phyloP scores from a whole-genome alignment of 768 basidiomycete genomes.

The Serendipita sp. region DNA sequence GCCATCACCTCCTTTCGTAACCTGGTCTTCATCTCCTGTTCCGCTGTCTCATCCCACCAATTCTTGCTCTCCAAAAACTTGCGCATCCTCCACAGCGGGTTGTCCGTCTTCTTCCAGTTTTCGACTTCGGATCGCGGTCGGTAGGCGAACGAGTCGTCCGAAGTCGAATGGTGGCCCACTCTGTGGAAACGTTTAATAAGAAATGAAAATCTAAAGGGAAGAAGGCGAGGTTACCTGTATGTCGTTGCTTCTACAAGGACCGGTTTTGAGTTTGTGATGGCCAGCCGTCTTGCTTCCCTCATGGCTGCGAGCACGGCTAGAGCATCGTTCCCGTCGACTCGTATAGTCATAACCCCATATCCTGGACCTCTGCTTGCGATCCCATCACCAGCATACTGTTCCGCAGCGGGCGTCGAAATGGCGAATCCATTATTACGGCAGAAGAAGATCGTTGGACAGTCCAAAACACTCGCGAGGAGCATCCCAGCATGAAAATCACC shows the following conservation, averaged over 20 bases:
- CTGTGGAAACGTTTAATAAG: conserved; percentile 22
- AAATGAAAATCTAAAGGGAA: neutral
- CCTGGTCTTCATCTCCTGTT: conserved; percentile 50
- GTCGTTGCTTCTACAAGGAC: conserved; percentile 85
- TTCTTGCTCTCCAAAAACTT: conserved; percentile 64
- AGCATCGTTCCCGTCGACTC: conserved; percentile 89
- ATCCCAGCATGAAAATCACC: conserved; percentile 93
- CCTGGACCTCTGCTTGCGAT: conserved; percentile 84
- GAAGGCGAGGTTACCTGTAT: conserved; percentile 41
- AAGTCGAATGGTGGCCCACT: conserved; percentile 89
- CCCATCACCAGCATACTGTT: conserved; percentile 87
- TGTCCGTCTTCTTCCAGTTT: conserved; percentile 80
- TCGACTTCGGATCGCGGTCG: conserved; percentile 80
- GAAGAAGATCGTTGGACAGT: conserved; percentile 58
- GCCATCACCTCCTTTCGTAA: conserved; percentile 61
- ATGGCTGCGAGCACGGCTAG: conserved; percentile 68
- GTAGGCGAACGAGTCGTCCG: conserved; percentile 92
- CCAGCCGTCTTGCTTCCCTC: conserved; percentile 51
- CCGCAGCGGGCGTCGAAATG: conserved; percentile 78
- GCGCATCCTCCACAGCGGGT: conserved; percentile 75
- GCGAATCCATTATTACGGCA: conserved; percentile 84
- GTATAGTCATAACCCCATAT: conserved; percentile 80
- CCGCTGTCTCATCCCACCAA: conserved; percentile 72
- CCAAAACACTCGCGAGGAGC: conserved; percentile 60
- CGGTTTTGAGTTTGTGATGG: conserved; percentile 63